A percentile compares a stretch with the other conserved stretches of the same genome.
Evolutionary conservation across 2,329 filamentous ascomycete genomes (phyloP).

Genomic region (Microdochium trichocladiopsis): DNA sequence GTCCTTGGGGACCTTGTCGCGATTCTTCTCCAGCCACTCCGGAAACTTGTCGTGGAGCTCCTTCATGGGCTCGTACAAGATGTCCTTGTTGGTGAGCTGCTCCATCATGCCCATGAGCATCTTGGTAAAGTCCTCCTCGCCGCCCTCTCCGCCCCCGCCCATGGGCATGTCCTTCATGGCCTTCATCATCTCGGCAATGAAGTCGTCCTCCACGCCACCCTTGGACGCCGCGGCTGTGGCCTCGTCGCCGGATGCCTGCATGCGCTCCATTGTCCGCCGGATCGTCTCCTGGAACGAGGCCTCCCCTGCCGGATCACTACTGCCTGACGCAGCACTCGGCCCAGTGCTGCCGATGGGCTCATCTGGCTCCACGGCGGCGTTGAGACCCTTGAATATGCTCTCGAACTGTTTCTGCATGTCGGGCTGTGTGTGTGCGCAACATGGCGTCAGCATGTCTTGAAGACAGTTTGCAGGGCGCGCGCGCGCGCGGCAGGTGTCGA

Average conservation of each 20-base stretch:
- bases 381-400: constrained; percentile 67
- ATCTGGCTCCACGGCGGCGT: constrained; percentile 37
- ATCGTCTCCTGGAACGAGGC: constrained; percentile 89
- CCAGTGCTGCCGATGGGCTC: constrained; percentile 18
- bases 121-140: constrained; percentile 85
- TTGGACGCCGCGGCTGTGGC: constrained; percentile 72
- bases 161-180: constrained; percentile 65
- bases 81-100: constrained; percentile 96
- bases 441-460: no score
- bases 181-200: constrained; percentile 88
- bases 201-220: constrained; percentile 62
- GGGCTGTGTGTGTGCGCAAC: constrained; percentile 31
- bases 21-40: constrained; percentile 77
- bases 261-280: constrained; percentile 87
- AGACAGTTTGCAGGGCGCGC: not conserved
- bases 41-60: constrained; percentile 92
- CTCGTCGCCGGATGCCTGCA: constrained; percentile 82
- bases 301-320: constrained; percentile 30
- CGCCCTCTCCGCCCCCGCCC: constrained; percentile 40
- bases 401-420: constrained; percentile 78
- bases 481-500: no score
- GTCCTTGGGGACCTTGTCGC: constrained; percentile 54
- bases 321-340: constrained; percentile 12
- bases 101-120: constrained; percentile 99
- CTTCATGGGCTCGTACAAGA: constrained; percentile 98